phyloP scores from a whole-genome alignment of 306 rosid species.

The Pyrus communis region DNA sequence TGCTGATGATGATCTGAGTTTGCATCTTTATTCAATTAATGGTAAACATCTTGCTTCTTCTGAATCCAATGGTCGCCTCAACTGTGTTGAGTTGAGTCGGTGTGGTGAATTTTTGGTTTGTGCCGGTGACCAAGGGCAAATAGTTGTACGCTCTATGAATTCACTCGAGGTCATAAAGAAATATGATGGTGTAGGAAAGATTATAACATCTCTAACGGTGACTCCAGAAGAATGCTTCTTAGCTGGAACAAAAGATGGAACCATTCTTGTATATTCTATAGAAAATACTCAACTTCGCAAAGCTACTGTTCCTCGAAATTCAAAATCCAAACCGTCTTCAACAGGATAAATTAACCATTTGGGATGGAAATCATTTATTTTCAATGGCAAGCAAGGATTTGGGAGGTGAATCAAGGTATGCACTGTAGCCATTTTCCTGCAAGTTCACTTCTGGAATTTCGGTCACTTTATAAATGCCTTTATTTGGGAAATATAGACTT shows the following conservation, averaged over 20 bases:
- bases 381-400: conserved; percentile 27
- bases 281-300: conserved; percentile 79
- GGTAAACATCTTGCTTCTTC: conserved; percentile 92
- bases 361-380: conserved; percentile 20
- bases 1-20: conserved; percentile 93
- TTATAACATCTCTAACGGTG: conserved; percentile 71
- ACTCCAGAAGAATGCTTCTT: conserved; percentile 93
- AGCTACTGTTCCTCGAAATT: conserved; percentile 42
- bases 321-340: conserved; percentile 40
- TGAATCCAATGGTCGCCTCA: conserved; percentile 90
- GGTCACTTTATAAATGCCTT: background rate
- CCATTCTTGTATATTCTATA: conserved; percentile 81
- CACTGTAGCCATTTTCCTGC: background rate
- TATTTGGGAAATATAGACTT: background rate
- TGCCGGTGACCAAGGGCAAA: conserved; percentile 98
- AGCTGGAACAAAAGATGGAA: conserved; percentile 92
- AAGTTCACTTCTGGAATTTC: background rate
- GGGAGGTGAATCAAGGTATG: conserved; percentile 49
- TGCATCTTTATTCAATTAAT: conserved; percentile 83
- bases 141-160: conserved; percentile 82
- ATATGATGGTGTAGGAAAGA: conserved; percentile 75
- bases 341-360: conserved; percentile 23
- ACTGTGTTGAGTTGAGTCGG: conserved; percentile 70
- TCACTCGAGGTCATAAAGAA: conserved; percentile 77
- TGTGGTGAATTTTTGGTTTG: conserved; percentile 90